Evolutionary conservation across 148 eudicot species (phyloP), one percentile per base, ranked within the genome.

Genomic region (Hydrangea macrophylla): DNA sequence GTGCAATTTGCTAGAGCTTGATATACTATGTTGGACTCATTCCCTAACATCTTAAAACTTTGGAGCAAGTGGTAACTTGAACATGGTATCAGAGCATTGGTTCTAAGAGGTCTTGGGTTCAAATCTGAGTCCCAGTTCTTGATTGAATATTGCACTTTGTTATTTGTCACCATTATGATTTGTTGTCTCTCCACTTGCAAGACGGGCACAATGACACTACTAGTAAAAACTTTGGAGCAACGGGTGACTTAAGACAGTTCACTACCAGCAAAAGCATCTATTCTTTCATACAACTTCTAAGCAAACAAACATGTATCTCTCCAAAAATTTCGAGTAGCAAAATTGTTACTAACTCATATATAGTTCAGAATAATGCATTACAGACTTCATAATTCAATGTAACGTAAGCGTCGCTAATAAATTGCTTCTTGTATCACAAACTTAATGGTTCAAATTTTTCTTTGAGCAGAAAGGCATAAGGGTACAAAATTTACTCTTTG

Each of bases 401-500:
- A 36, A 60, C 22, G 13, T 36, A 35, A 60, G 13, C 27, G 5
- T 17, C 18, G 28, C 40, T 51, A 57, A 56, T 39, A 40, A 36
- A 31, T 0, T 23, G 15, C 9, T 22, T 8, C 27, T 40, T 40
- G 40, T 25, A 61, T 36, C 24, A 67, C 27, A 3, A 25, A 67
- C 26, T 15, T 6, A 55, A 55, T 55, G 9, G 26, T 10, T 53
- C 22, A 42, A 27, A 35, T 0, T 31, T 30, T 57, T 53, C 9
- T 11, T 15, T 22, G 8, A 32, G 44, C 48, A 18, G 23, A 31
- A 22, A 59, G 63, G 39, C 50, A 58, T 53, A 51, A 75, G 44
- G 45, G 40, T 45, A 65, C 55, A 65, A n/a, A 66, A 55, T 7
- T 28, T 88, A 94, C 99, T 84, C 83, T 81, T 84, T 85, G 37